These are phyloP conservation scores for Solanum okadae DNA, from an alignment of 257 asterid genomes.

Conservation along the genomic window DNA sequence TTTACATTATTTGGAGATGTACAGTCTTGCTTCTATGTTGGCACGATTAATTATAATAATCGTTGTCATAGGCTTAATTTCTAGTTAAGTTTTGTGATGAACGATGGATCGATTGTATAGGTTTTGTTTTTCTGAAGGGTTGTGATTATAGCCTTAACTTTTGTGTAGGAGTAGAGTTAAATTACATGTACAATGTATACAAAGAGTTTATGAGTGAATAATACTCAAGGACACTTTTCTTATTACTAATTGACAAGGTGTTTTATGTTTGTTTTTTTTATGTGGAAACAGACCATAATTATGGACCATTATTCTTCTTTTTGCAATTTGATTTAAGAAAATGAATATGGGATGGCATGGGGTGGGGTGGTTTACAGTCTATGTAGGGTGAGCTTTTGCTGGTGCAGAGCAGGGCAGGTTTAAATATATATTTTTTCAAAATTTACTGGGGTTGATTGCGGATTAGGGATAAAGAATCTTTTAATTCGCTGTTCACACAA, in stretches of 20 bases:
- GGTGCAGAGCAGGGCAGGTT: too few species aligned
- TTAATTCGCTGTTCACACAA: background rate
- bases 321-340: background rate
- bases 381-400: too few species aligned
- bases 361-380: too few species aligned
- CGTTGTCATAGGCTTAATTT: background rate
- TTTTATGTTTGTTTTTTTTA: background rate
- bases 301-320: background rate
- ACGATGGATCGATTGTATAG: background rate
- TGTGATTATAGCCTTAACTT: background rate
- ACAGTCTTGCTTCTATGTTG: constrained; percentile 53
- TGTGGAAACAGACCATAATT: background rate
- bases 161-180: background rate
- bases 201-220: background rate
- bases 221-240: background rate
- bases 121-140: background rate
- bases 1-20: constrained; percentile 83
- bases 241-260: background rate
- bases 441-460: background rate
- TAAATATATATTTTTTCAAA: too few species aligned
- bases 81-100: background rate
- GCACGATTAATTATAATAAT: background rate
- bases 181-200: background rate
- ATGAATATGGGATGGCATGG: background rate
- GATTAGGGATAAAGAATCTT: background rate